A percentile compares a stretch with the other conserved stretches of the same genome.
phyloP scores from a whole-genome alignment of 176 grass and related monocot genomes.

The Panicum miliaceum region DNA sequence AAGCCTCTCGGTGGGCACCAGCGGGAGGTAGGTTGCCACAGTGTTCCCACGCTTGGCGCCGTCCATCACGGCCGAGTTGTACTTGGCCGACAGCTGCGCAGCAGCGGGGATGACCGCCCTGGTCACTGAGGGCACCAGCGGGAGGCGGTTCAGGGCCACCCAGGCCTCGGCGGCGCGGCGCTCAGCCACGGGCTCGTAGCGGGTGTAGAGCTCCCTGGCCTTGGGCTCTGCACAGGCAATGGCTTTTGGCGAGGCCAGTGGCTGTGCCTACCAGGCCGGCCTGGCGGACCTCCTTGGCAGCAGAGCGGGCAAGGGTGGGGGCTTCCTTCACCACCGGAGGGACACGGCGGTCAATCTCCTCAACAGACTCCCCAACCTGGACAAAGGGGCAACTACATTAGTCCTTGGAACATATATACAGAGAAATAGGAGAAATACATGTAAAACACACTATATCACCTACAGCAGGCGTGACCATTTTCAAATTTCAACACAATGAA shows the following conservation, averaged over 20 bases:
- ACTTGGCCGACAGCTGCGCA: constrained; percentile 63
- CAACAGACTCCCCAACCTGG: constrained; percentile 69
- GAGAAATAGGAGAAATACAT: no score
- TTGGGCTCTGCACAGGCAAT: constrained; percentile 53
- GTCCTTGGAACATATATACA: not conserved
- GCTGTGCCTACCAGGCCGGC: constrained; percentile 73
- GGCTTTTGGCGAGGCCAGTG: constrained; percentile 57
- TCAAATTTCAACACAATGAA: not conserved
- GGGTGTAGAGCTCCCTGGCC: constrained; percentile 66
- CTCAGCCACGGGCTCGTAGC: constrained; percentile 81
- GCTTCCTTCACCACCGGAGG: constrained; percentile 76
- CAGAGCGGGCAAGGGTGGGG: constrained; percentile 50
- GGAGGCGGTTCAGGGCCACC: constrained; percentile 84
- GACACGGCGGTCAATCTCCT: constrained; percentile 69
- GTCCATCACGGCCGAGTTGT: constrained; percentile 60
- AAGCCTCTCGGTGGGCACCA: constrained; percentile 73
- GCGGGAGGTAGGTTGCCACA: constrained; percentile 75
- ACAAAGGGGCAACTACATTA: not conserved
- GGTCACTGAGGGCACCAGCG: constrained; percentile 71
- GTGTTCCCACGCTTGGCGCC: constrained; percentile 67
- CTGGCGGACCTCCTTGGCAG: constrained; percentile 64
- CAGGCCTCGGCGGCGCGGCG: constrained; percentile 62
- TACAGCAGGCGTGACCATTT: not conserved
- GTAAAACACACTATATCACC: no score
- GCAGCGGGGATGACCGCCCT: constrained; percentile 71